Percentiles rank a stretch among this genome's conserved stretches.
phyloP scores from a whole-genome alignment of 192 early-diverging fungal species.

The Phlyctochytrium arcticum region DNA sequence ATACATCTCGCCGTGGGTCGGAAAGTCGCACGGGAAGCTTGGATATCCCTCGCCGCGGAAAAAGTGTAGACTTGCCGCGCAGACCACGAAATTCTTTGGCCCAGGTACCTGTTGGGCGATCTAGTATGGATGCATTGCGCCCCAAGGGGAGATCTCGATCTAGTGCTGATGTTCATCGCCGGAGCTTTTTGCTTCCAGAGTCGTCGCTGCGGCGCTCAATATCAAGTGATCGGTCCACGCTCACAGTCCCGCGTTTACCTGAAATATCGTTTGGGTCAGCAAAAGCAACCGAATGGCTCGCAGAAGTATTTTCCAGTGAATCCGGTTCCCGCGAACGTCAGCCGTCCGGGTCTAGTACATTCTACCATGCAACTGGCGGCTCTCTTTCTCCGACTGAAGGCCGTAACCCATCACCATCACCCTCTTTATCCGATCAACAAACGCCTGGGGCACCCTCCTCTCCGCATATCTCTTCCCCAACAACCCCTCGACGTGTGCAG shows the following conservation, averaged over 20 bases:
- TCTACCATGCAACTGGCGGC: too few relatives aligned
- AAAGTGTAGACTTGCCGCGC: conserved; percentile 4
- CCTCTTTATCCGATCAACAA: too few relatives aligned
- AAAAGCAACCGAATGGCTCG: conserved; percentile 6
- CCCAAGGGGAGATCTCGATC: neutral
- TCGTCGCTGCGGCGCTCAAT: neutral
- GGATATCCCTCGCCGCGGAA: conserved; percentile 8
- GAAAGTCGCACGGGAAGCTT: neutral
- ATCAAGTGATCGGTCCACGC: neutral
- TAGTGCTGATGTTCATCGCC: neutral
- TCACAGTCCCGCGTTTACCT: neutral
- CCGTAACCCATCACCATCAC: too few relatives aligned
- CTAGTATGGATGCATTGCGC: conserved; percentile 16
- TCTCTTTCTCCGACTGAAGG: too few relatives aligned
- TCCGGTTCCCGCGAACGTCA: too few relatives aligned
- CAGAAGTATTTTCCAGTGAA: neutral
- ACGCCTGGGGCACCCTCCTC: too few relatives aligned
- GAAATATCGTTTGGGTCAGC: conserved; percentile 1
- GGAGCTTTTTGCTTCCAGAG: neutral
- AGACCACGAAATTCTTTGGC: neutral
- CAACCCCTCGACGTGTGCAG: neutral
- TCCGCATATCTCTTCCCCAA: too few relatives aligned
- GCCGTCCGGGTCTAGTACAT: too few relatives aligned
- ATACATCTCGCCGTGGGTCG: neutral
- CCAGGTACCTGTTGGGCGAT: neutral